These are phyloP conservation scores for Hemerocallis citrina DNA, from an alignment of 106 monocot species.

Conservation along the genomic window DNA sequence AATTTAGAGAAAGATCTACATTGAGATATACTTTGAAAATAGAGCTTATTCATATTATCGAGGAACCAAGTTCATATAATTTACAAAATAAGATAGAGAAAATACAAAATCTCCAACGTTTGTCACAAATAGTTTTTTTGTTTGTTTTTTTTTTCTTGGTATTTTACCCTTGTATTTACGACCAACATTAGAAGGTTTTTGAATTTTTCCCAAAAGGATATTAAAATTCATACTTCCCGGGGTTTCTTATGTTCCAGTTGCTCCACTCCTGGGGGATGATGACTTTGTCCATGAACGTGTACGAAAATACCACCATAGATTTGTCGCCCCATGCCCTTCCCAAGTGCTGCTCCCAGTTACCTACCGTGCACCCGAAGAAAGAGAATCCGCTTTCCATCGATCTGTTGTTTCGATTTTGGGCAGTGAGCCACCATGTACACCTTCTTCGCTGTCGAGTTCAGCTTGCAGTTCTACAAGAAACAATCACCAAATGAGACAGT, in stretches of 20 bases:
- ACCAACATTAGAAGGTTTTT: no score
- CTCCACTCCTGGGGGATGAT: constrained; percentile 37
- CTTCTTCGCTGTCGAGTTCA: constrained; percentile 27
- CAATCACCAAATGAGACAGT: not conserved
- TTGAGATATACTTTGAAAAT: no score
- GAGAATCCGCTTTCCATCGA: constrained; percentile 38
- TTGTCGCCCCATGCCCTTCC: constrained; percentile 39
- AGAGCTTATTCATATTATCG: no score
- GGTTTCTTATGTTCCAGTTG: constrained; percentile 19
- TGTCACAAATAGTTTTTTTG: no score
- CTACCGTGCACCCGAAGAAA: constrained; percentile 25
- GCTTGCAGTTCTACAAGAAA: constrained; percentile 11
- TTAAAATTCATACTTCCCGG: constrained; percentile 21
- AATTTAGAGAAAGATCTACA: no score
- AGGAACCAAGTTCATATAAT: no score
- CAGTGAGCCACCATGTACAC: constrained; percentile 26
- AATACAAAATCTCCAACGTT: no score
- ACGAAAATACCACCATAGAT: constrained; percentile 35
- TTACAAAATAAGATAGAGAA: no score
- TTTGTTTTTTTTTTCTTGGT: no score
- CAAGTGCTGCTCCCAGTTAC: constrained; percentile 20
- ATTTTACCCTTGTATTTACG: no score
- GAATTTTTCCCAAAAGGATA: no score
- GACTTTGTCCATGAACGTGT: constrained; percentile 27
- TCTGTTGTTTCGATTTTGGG: constrained; percentile 9